Conservation (phyloP, 495 filamentous ascomycete genomes). For the Tuber melanosporum region DNA sequence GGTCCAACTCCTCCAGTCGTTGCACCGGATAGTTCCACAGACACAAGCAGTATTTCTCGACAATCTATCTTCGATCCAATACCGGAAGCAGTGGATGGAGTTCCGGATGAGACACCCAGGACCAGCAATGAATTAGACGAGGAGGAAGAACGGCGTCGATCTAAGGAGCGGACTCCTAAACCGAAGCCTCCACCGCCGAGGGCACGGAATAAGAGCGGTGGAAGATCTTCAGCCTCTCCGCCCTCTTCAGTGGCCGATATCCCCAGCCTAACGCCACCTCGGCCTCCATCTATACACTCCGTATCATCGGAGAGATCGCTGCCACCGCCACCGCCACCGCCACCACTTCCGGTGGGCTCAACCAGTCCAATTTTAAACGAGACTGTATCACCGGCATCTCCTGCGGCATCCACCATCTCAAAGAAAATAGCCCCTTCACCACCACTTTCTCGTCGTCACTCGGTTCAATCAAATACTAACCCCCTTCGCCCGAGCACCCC, state of each 20-base stretch:
- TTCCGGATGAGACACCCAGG: slow-evolving; percentile 16
- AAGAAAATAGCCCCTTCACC: slow-evolving; percentile 25
- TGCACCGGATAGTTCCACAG: slow-evolving; percentile 15
- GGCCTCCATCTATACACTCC: slow-evolving; percentile 4
- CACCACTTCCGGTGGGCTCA: slow-evolving; percentile 1
- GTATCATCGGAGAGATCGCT: slow-evolving; percentile 7
- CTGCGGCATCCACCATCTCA: slow-evolving; percentile 14
- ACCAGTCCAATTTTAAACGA: slow-evolving; percentile 1
- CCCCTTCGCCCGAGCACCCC: not conserved
- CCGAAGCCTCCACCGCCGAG: slow-evolving; percentile 12
- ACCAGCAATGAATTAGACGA: slow-evolving; percentile 27
- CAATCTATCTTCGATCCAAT: slow-evolving; percentile 38
- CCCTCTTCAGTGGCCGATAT: slow-evolving; percentile 8
- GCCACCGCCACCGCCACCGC: slow-evolving; percentile 12
- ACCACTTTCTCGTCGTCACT: slow-evolving; percentile 25
- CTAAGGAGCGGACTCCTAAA: not conserved
- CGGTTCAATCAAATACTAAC: slow-evolving; percentile 14
- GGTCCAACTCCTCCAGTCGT: slow-evolving; percentile 6
- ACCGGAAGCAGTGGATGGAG: slow-evolving; percentile 13
- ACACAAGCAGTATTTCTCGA: slow-evolving; percentile 23
- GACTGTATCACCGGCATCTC: slow-evolving; percentile 22
- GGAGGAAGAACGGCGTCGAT: slow-evolving; percentile 2
- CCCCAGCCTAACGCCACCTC: slow-evolving; percentile 7
- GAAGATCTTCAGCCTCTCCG: slow-evolving; percentile 11
- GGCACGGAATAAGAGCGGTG: slow-evolving; percentile 4